phyloP scores from a whole-genome alignment of 441 rosid genomes.

The Iberis amara region DNA sequence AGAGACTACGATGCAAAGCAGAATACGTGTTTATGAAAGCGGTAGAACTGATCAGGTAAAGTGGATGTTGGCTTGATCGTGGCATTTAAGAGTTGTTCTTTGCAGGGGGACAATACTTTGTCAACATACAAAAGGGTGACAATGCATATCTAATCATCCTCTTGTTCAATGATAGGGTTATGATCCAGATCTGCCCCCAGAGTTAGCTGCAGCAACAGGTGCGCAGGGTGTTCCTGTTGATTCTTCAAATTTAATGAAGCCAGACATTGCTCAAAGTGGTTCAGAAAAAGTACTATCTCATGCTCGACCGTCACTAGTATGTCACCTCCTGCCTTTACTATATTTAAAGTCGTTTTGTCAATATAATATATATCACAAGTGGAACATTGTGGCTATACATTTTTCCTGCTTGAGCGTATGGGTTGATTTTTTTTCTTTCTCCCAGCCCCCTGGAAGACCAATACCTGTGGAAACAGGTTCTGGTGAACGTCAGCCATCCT shows the following conservation, averaged over 20 bases:
- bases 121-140: constrained; percentile 11
- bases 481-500: constrained; percentile 87
- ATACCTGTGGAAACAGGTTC: constrained; percentile 89
- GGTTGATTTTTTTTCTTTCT: constrained; percentile 19
- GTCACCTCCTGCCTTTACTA: constrained; percentile 27
- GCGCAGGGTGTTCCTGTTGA: constrained; percentile 58
- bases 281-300: constrained; percentile 52
- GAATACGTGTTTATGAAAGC: constrained; percentile 95
- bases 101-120: constrained; percentile 6
- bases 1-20: constrained; percentile 95
- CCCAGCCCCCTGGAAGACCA: constrained; percentile 93
- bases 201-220: constrained; percentile 91
- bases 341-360: constrained; percentile 7
- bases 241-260: constrained; percentile 49
- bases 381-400: constrained; percentile 6
- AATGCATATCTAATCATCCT: constrained; percentile 19
- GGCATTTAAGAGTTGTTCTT: constrained; percentile 10
- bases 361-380: constrained; percentile 7
- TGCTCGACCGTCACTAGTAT: constrained; percentile 73
- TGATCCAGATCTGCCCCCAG: constrained; percentile 98
- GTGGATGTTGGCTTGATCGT: constrained; percentile 14
- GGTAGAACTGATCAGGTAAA: constrained; percentile 89
- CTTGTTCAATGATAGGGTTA: constrained; percentile 53
- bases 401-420: constrained; percentile 11
- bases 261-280: constrained; percentile 59